Conservation (phyloP, 2,329 filamentous ascomycete genomes). For the Boeremia lycopersici region DNA sequence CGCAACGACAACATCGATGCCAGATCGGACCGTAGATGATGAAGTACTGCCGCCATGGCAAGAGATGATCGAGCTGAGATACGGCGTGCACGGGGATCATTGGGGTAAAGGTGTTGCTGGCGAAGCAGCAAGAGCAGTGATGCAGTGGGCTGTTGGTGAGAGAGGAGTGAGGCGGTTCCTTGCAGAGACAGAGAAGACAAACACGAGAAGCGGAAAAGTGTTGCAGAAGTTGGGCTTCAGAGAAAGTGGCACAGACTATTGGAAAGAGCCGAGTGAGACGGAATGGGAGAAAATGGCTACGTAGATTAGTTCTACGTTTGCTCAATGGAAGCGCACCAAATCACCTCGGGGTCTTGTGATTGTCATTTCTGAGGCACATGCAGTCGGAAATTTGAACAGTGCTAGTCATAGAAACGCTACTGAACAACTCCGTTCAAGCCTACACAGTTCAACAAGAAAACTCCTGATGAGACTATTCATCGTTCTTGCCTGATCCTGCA, state of each 20-base stretch:
- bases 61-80: slow-evolving; percentile 27
- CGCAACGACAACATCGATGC: slow-evolving; percentile 25
- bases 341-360: neutral
- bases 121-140: slow-evolving; percentile 25
- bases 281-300: slow-evolving; percentile 20
- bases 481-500: too few species aligned
- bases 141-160: slow-evolving; percentile 22
- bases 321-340: neutral
- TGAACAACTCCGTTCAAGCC: too few species aligned
- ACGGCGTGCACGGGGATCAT: slow-evolving; percentile 17
- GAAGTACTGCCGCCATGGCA: slow-evolving; percentile 21
- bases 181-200: slow-evolving; percentile 32
- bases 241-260: slow-evolving; percentile 19
- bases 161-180: slow-evolving; percentile 21
- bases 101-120: slow-evolving; percentile 26
- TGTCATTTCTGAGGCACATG: neutral
- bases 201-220: slow-evolving; percentile 30
- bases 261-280: slow-evolving; percentile 22
- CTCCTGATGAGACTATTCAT: too few species aligned
- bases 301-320: neutral
- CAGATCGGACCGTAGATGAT: slow-evolving; percentile 6
- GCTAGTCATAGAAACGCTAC: too few species aligned
- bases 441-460: too few species aligned
- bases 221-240: slow-evolving; percentile 35
- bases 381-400: too few species aligned